Evolutionary conservation across 1,284 basidiomycete species (phyloP), one percentile per base, ranked within the genome.

Genomic region (Somion occarium): DNA sequence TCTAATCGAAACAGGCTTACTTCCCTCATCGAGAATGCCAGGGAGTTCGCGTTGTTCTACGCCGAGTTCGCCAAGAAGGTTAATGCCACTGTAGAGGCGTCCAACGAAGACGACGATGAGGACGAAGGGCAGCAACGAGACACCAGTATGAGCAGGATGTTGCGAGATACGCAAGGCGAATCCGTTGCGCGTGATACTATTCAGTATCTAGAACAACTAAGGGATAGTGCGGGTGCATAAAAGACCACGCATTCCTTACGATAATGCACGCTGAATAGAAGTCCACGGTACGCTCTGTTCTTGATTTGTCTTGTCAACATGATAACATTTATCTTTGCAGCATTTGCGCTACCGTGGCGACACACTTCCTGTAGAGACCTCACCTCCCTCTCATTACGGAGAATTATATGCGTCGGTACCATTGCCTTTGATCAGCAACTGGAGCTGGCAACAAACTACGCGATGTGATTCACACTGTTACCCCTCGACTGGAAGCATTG

Each of bases 1-100:
- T 15, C 38, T 15, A 4, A 39, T 15, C 55, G 65, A 12, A 61
- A 68, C 24, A 78, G 73, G 58, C 64, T 85, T 3, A 62, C 63
- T 12, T 66, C 64, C n/a, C 66, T 88, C 3, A 66, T 78, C 11
- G 72, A 72, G 5, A 74, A 81, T 54, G 82, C 82, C 9, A 69
- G 66, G 38, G 76, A 81, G 45, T 85, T 88, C 62, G 73, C 75
- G 25, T 68, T 70, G 38, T 75, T 86, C 54, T 86, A 84, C 61
- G 67, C 61, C 11, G 65, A 71, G 38, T 63, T 70, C 44, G 63
- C 68, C 38, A 58, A 60, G 52, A 63, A 63, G 49, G 61, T 68
- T 20, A n/a, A n/a, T n/a, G n/a, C n/a, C n/a, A n/a, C n/a, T n/a
- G 60, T 64, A 3, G 52, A 58, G 3, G 60, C 38, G n/a, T 39